phyloP scores from a whole-genome alignment of 352 stramenopile species.

The Aphanomyces euteiches region DNA sequence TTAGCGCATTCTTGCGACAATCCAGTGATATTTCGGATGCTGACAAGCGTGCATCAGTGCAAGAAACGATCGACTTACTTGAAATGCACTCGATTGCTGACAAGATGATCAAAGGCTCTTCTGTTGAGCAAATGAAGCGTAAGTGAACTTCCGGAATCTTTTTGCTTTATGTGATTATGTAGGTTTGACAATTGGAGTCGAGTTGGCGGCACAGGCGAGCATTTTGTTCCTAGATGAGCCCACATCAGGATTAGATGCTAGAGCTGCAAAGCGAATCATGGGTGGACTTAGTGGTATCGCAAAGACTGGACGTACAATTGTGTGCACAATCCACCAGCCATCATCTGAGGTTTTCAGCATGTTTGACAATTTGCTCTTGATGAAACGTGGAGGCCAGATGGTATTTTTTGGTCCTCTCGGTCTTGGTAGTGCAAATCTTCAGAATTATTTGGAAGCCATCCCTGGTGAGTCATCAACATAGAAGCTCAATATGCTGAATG shows the following conservation, averaged over 20 bases:
- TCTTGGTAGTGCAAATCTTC: conserved; percentile 41
- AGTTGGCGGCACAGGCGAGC: conserved; percentile 47
- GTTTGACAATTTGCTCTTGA: conserved; percentile 85
- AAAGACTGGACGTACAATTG: conserved; percentile 62
- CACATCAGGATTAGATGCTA: conserved; percentile 64
- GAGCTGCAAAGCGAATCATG: conserved; percentile 69
- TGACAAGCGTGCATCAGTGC: conserved; percentile 47
- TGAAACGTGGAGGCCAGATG: conserved; percentile 62
- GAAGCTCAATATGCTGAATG: too few relatives aligned
- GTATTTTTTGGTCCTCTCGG: conserved; percentile 56
- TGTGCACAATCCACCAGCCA: conserved; percentile 90
- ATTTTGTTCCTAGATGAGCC: conserved; percentile 58
- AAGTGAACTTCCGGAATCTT: conserved; percentile 65
- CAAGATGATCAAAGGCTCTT: conserved; percentile 41
- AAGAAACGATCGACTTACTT: conserved; percentile 85
- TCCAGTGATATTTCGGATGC: conserved; percentile 27
- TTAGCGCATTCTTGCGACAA: conserved; percentile 87
- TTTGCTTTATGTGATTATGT: conserved; percentile 73
- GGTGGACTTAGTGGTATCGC: conserved; percentile 58
- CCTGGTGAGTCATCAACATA: background rate
- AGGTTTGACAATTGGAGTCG: conserved; percentile 58
- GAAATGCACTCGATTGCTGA: conserved; percentile 49
- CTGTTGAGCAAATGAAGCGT: conserved; percentile 54
- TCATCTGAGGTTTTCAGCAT: conserved; percentile 85
- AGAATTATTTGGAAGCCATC: conserved; percentile 47